Conservation (phyloP, 108 stramenopile species). For the Pseudonitzschia multistriata region DNA sequence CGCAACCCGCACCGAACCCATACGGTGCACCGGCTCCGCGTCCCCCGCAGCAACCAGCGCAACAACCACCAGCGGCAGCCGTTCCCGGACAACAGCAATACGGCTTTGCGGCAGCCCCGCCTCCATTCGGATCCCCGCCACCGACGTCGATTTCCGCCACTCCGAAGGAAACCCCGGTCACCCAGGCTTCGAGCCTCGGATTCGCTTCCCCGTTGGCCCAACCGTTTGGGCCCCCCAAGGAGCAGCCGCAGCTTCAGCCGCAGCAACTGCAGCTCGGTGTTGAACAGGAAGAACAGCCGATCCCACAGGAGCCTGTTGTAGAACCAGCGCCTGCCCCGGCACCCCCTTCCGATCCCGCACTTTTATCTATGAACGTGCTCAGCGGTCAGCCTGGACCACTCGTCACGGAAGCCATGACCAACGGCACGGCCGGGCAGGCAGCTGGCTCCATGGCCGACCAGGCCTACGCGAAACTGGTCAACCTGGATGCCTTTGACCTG, state of each 20-base stretch:
- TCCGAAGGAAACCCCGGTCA: constrained; percentile 14
- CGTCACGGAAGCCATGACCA: constrained; percentile 19
- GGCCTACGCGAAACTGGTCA: constrained; percentile 60
- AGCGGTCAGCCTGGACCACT: constrained; percentile 44
- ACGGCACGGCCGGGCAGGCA: constrained; percentile 29
- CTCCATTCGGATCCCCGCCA: constrained; percentile 23
- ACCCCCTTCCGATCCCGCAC: constrained; percentile 32
- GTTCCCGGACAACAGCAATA: background rate
- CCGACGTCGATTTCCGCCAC: constrained; percentile 21
- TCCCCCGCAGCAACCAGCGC: background rate
- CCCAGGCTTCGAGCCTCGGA: constrained; percentile 33
- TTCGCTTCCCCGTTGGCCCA: constrained; percentile 42
- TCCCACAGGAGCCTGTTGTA: too few species aligned
- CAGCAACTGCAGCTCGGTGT: background rate
- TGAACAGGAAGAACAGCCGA: background rate
- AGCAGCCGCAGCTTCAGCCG: constrained; percentile 10
- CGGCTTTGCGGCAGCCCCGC: constrained; percentile 19
- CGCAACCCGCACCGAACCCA: constrained; percentile 4
- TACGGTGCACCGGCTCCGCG: constrained; percentile 17
- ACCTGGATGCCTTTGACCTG: constrained; percentile 60
- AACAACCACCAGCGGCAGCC: constrained; percentile 10
- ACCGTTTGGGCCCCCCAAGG: constrained; percentile 22
- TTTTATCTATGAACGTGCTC: constrained; percentile 40
- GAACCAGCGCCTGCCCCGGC: background rate
- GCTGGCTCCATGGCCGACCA: constrained; percentile 58